Percentiles rank a stretch among this genome's conserved stretches.
phyloP scores from a whole-genome alignment of 2,329 filamentous ascomycete genomes.

The Penicillium sp. region DNA sequence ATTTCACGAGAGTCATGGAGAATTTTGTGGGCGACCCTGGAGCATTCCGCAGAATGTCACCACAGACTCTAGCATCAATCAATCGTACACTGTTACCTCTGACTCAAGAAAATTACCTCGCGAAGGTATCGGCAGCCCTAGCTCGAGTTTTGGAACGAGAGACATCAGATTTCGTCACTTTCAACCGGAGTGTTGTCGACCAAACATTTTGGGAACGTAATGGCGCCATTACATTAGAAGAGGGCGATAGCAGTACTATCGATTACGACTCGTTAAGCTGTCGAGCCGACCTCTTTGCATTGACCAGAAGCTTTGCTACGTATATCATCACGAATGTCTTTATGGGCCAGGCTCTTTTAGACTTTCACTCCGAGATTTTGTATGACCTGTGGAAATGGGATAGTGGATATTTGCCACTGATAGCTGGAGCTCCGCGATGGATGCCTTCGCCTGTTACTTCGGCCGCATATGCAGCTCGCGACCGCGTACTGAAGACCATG shows the following conservation, averaged over 20 bases:
- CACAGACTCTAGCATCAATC: conserved; percentile 31
- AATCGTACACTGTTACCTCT: conserved; percentile 40
- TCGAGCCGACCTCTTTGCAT: conserved; percentile 49
- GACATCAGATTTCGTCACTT: conserved; percentile 56
- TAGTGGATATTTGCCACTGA: conserved; percentile 50
- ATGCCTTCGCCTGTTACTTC: conserved; percentile 51
- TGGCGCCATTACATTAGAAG: conserved; percentile 42
- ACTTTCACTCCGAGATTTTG: conserved; percentile 51
- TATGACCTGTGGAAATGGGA: conserved; percentile 56
- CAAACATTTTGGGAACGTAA: conserved; percentile 59
- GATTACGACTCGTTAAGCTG: conserved; percentile 36
- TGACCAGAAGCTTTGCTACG: conserved; percentile 57
- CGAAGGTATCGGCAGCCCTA: conserved; percentile 36
- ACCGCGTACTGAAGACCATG: conserved; percentile 38
- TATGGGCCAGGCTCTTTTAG: conserved; percentile 51
- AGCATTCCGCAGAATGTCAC: conserved; percentile 31
- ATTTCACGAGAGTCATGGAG: conserved; percentile 34
- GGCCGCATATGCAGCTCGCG: conserved; percentile 46
- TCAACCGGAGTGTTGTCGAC: conserved; percentile 57
- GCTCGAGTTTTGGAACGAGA: conserved; percentile 40
- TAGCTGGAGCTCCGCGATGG: conserved; percentile 54
- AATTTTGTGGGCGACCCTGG: conserved; percentile 43
- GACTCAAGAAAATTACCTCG: conserved; percentile 45
- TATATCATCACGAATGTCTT: conserved; percentile 44
- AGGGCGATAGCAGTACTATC: conserved; percentile 27